phyloP scores from a whole-genome alignment of 352 stramenopile genomes.

The Albugo candida region DNA sequence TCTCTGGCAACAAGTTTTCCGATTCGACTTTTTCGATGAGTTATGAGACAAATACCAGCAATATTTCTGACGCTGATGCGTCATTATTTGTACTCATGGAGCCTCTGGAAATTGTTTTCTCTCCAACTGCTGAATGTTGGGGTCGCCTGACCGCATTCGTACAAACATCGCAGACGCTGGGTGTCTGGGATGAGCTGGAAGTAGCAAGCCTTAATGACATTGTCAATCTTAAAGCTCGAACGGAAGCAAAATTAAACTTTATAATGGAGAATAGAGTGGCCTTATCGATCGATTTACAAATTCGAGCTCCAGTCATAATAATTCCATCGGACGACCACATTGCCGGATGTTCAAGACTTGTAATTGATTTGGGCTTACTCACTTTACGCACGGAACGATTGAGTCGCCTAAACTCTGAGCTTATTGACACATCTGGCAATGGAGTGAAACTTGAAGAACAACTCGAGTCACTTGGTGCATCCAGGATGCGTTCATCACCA shows the following conservation, averaged over 20 bases:
- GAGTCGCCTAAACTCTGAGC: slow-evolving; percentile 49
- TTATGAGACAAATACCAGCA: slow-evolving; percentile 55
- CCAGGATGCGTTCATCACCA: slow-evolving; percentile 13
- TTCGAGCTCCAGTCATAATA: slow-evolving; percentile 75
- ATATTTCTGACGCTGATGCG: slow-evolving; percentile 35
- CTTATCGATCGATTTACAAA: slow-evolving; percentile 52
- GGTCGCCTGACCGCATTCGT: slow-evolving; percentile 46
- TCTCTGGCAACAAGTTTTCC: slow-evolving; percentile 31
- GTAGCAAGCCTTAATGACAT: slow-evolving; percentile 80
- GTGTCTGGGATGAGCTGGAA: slow-evolving; percentile 72
- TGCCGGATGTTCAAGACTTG: slow-evolving; percentile 49
- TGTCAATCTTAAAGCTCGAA: slow-evolving; percentile 74
- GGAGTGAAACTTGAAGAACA: background rate
- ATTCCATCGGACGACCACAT: slow-evolving; percentile 66
- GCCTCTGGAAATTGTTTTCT: slow-evolving; percentile 71
- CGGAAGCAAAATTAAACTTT: slow-evolving; percentile 77
- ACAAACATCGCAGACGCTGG: slow-evolving; percentile 54
- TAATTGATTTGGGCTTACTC: slow-evolving; percentile 69
- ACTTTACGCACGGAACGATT: slow-evolving; percentile 68
- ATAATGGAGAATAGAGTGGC: slow-evolving; percentile 75
- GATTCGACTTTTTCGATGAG: slow-evolving; percentile 67
- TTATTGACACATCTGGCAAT: background rate
- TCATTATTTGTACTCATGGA: slow-evolving; percentile 70
- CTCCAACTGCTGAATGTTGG: slow-evolving; percentile 69
- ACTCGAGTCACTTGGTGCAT: no score